Evolutionary conservation across 345 rosid genomes (phyloP).

Genomic region (Microthlaspi erraticum): DNA sequence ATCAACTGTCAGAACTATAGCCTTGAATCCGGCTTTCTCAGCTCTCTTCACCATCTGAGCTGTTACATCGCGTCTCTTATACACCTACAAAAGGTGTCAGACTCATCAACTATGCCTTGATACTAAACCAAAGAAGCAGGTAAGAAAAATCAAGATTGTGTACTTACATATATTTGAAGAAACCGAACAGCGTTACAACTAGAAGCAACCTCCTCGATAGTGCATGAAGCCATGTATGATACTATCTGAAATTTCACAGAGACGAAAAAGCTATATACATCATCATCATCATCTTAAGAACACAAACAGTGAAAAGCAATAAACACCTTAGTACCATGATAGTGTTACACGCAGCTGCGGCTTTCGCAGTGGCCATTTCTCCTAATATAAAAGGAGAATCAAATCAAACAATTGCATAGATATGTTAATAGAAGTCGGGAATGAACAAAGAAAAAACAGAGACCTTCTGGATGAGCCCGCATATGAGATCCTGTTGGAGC

Average conservation of each 20-base stretch:
- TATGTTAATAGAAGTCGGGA: background rate
- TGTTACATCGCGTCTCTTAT: slow-evolving; percentile 64
- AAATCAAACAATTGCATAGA: slow-evolving; percentile 8
- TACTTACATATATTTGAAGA: slow-evolving; percentile 72
- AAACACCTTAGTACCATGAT: slow-evolving; percentile 64
- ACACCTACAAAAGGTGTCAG: slow-evolving; percentile 50
- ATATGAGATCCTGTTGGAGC: slow-evolving; percentile 75
- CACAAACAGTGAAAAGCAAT: background rate
- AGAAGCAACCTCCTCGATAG: slow-evolving; percentile 86
- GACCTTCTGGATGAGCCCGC: slow-evolving; percentile 80
- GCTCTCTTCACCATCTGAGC: slow-evolving; percentile 73
- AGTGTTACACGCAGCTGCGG: slow-evolving; percentile 78
- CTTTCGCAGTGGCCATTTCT: slow-evolving; percentile 88
- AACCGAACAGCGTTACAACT: slow-evolving; percentile 81
- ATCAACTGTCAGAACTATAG: slow-evolving; percentile 86
- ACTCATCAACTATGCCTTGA: background rate
- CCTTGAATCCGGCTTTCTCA: slow-evolving; percentile 79
- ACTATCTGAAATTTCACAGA: slow-evolving; percentile 52
- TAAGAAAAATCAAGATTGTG: slow-evolving; percentile 6
- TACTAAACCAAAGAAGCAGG: slow-evolving; percentile 12
- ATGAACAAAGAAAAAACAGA: slow-evolving; percentile 29
- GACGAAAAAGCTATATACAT: background rate
- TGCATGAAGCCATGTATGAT: slow-evolving; percentile 62
- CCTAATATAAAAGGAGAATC: slow-evolving; percentile 53
- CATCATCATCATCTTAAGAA: slow-evolving; percentile 11